These are phyloP conservation scores for Cystofilobasidium macerans DNA, from an alignment of 768 basidiomycete species.

Conservation along the genomic window DNA sequence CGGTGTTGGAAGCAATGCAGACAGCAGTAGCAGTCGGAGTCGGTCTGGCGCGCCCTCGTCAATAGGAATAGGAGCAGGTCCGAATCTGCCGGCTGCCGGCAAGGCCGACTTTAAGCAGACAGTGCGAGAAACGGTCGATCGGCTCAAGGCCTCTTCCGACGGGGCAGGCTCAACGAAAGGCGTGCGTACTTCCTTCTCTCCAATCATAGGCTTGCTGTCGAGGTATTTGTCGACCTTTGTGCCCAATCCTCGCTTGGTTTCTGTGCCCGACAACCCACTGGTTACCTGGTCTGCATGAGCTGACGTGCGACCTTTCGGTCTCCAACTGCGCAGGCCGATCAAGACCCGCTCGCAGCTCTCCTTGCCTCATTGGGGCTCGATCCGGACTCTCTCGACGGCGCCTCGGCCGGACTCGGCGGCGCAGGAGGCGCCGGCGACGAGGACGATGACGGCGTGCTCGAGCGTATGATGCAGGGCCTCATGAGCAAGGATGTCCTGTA, in stretches of 20 bases:
- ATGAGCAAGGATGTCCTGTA: conserved; percentile 76
- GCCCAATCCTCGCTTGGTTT: no score
- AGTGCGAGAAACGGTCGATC: conserved; percentile 52
- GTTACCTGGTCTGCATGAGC: neutral
- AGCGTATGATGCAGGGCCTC: conserved; percentile 68
- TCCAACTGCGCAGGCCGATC: conserved; percentile 27
- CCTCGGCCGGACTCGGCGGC: conserved; percentile 10
- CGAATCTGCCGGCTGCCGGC: no score
- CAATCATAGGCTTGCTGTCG: no score
- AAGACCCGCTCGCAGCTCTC: conserved; percentile 33
- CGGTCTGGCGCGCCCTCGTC: no score
- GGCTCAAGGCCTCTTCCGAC: conserved; percentile 43
- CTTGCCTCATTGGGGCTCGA: conserved; percentile 29
- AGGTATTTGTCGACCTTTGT: no score
- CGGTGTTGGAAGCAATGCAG: no score
- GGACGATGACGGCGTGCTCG: conserved; percentile 51
- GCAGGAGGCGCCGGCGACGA: conserved; percentile 40
- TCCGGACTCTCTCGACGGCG: conserved; percentile 22
- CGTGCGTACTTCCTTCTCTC: no score
- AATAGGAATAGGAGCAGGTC: no score
- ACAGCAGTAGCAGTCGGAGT: no score
- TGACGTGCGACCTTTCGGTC: neutral
- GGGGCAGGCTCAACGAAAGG: no score
- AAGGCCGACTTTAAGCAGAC: conserved; percentile 8
- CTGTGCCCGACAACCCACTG: no score